Evolutionary conservation across 1,139 yeast genomes (phyloP), one percentile per base, ranked within the genome.

Genomic region (Protomyces macrosporus): DNA sequence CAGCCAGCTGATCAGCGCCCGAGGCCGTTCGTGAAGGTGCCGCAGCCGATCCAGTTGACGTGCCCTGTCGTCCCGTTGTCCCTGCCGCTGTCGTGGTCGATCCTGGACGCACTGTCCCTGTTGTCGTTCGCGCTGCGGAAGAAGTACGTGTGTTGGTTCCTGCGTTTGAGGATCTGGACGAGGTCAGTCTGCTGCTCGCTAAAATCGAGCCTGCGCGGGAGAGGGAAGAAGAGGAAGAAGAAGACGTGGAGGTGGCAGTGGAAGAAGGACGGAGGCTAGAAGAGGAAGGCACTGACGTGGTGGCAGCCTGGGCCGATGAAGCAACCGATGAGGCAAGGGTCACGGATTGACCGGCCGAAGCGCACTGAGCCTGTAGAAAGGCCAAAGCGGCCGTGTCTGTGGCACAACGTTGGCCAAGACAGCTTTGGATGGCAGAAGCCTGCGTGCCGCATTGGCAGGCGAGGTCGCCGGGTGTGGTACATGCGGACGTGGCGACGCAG

Each of bases 181-280:
- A 95, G 3, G 90, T 88, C 51, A 78, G 85, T 42, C 79, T 89
- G 69, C 90, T 86, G 74, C 85, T 89, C 56, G 96, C 96, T 30
- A 23, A 23, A 23, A 5, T 12, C 14, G 42, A 37, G 42, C 14
- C 7, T 1, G 42, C 5, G 10, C 42, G 42, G 42, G 42, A 12
- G n/a, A 14, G n/a, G n/a, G 42, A 37, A 14, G 42, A 37, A 1
- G 42, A 12, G 42, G 42, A 6, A 37, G 42, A 37, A 37, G 42
- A 37, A 14, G 42, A 37, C 14, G 42, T 37, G 42, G 42, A 37
- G 42, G 42, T 6, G 42, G 42, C 12, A 12, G 88, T 88, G 66
- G 87, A 84, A 66, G 89, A 91, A 57, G 88, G 88, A 72, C 88
- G 89, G 60, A 85, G 88, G 69, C 79, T 88, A 72, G 96, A 95